Evolutionary conservation across 1,284 basidiomycete species (phyloP).

Genomic region (Cystobasidium sp.): DNA sequence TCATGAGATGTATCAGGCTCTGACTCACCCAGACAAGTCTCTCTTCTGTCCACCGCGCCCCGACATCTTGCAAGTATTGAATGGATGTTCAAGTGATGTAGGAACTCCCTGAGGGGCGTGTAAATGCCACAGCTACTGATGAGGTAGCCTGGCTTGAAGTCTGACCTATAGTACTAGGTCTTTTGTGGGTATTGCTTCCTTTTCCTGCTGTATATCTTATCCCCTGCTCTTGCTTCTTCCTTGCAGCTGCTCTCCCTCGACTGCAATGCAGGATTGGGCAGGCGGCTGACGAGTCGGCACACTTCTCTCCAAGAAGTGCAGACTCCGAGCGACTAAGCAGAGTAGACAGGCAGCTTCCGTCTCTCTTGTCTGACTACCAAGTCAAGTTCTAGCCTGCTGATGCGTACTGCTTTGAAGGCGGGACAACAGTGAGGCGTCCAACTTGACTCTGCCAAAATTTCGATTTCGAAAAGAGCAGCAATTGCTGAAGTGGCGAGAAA

Average conservation of each 20-base stretch:
- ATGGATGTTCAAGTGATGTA: slow-evolving; percentile 1
- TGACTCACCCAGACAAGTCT: slow-evolving; percentile 42
- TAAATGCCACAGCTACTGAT: slow-evolving; percentile 1
- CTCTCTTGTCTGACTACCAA: no score
- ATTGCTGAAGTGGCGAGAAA: not conserved
- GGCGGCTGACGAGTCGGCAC: not conserved
- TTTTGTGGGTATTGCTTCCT: not conserved
- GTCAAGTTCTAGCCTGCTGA: not conserved
- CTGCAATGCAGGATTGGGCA: slow-evolving; percentile 8
- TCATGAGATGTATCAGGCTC: not conserved
- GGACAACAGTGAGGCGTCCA: not conserved
- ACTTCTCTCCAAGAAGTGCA: no score
- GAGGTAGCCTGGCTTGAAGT: not conserved
- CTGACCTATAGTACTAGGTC: slow-evolving; percentile 1
- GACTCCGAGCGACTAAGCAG: no score
- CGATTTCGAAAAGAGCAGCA: not conserved
- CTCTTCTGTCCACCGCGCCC: slow-evolving; percentile 36
- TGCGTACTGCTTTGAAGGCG: slow-evolving; percentile 2
- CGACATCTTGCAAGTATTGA: slow-evolving; percentile 27
- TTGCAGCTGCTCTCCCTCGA: not conserved
- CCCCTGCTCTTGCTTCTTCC: not conserved
- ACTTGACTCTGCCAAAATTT: slow-evolving; percentile 10
- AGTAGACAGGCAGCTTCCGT: no score
- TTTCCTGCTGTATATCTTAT: no score
- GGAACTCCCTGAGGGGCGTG: not conserved